These are phyloP conservation scores for Rosa rugosa DNA, from an alignment of 306 rosid species.

Conservation along the genomic window DNA sequence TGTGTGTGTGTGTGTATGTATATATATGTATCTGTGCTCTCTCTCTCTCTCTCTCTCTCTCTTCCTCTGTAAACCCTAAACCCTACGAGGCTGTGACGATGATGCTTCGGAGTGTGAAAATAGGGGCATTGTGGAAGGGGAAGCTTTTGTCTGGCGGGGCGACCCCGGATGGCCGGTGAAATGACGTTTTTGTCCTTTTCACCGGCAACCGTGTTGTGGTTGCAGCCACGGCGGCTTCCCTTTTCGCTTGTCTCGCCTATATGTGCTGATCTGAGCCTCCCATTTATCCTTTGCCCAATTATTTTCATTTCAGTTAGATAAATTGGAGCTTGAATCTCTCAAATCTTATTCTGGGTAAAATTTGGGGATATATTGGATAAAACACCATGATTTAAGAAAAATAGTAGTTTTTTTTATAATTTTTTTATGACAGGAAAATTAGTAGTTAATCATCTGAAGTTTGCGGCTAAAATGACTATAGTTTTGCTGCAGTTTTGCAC, in stretches of 20 bases:
- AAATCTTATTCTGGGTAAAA: no score
- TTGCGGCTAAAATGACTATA: no score
- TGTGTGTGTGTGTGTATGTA: no score
- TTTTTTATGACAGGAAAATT: no score
- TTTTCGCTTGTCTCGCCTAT: background rate
- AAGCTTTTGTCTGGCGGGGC: background rate
- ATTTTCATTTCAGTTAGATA: no score
- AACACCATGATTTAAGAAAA: no score
- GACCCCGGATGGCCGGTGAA: background rate
- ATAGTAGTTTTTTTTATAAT: no score
- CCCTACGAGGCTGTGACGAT: background rate
- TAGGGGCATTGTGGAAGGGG: background rate
- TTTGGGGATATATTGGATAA: no score
- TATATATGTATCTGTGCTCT: no score
- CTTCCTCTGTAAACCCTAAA: background rate
- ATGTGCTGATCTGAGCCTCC: background rate
- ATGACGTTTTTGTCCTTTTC: background rate
- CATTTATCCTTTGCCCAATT: background rate
- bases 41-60: background rate
- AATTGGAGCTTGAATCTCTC: no score
- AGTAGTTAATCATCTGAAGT: no score
- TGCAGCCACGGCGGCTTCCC: constrained; percentile 10
- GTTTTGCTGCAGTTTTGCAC: no score
- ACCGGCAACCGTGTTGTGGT: background rate
- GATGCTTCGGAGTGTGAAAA: background rate